These are phyloP conservation scores for Zea luxurians DNA, from an alignment of 176 grass and related monocot species.

Conservation along the genomic window DNA sequence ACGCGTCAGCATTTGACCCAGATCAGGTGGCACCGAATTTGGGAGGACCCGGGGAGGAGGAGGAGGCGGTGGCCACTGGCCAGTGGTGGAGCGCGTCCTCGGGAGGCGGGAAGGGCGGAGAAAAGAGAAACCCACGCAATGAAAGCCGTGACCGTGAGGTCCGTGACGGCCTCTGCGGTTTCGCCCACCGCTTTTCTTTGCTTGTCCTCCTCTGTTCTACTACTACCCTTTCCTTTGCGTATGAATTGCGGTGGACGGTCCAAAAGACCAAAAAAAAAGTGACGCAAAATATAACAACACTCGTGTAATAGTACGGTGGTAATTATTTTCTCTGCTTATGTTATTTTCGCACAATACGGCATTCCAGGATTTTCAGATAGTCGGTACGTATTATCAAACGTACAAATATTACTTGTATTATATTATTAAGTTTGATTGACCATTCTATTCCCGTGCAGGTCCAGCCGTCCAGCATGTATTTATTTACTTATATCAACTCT, in stretches of 20 bases:
- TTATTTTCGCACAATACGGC: neutral
- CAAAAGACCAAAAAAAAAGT: neutral
- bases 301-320: too few species aligned
- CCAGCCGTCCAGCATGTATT: neutral
- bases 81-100: conserved; percentile 36
- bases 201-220: neutral
- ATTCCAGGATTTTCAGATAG: neutral
- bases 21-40: neutral
- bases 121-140: too few species aligned
- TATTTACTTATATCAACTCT: neutral
- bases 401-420: neutral
- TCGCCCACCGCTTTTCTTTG: neutral
- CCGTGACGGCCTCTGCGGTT: neutral
- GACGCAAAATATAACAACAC: too few species aligned
- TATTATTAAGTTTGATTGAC: neutral
- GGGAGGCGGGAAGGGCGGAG: conserved; percentile 22
- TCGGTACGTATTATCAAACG: neutral
- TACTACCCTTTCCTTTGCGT: neutral
- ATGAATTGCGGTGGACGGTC: neutral
- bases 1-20: neutral
- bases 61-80: neutral
- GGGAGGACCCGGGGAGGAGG: neutral
- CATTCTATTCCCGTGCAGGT: neutral
- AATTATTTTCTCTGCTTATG: neutral
- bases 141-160: neutral